Base-by-base conservation (phyloP, 2,329 filamentous ascomycete genomes). In the Ophiosphaerella narmari region DNA sequence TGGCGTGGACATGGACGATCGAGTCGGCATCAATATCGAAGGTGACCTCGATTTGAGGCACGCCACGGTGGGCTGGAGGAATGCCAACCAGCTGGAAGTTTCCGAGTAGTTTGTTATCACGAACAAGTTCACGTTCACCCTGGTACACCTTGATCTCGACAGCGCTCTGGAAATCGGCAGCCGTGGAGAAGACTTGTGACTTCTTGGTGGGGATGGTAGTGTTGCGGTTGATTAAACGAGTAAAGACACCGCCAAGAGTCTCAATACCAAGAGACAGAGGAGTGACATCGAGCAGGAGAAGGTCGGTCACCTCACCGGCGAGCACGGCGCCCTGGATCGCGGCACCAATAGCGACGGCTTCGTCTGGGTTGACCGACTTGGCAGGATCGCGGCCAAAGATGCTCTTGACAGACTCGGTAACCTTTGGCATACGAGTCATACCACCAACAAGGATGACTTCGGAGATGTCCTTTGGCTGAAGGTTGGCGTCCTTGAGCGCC, bases 111-210 rank as follows among this genome's bases (percentile, higher is more conserved):
- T 97, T 97, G 89, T 97, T 97, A 82, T 97, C 93, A 74, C 87
- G 88, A 76, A 97, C 92, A 59, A 97, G 91, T 83, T 97, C 92
- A 90, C 93, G 93, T 86, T 97, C 93, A 83, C 93, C 93, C 87
- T 97, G 92, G 89, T 87, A 97, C 60, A 97, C 93, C 89, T 97
- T 97, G 84, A 97, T 97, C 83, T 97, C 92, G 72, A 97, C 93
- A 65, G 92, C 93, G 58, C 90, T 96, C 84, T 97, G 93, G 89
- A 95, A 96, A 77, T 97, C 93, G 64, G 93, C 92, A 46, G 92
- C 92, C 43, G 93, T 97, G 48, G 92, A 97, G 86, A 97, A 97
- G 73, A 92, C 87, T 81, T 97, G 91, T 11, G 92, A 97, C 83
- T 97, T 97, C 88, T 97, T 97, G 80, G 93, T 97, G 50, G 93